Base-by-base conservation (phyloP, 371 early-diverging fungal genomes). In the Actinomucor elegans region DNA sequence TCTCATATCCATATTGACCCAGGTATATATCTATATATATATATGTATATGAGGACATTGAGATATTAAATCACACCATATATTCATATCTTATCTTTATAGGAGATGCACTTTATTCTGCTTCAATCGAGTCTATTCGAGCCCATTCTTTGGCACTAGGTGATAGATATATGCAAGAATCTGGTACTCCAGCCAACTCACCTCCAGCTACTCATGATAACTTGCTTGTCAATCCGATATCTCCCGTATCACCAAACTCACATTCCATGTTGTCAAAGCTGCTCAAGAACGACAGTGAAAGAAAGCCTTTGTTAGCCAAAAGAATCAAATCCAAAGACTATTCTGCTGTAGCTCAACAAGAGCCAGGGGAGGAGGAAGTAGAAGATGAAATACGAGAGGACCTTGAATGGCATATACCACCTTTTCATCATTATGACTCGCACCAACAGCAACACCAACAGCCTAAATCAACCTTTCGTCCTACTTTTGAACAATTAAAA, bases 121-220 rank as follows among this genome's bases (percentile, higher is more conserved):
- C 72, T 6, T 77, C 78, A 0, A 57, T 66, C 31, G 78, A 77
- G 55, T 71, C 78, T 4, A 77, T 84, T 36, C 73, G 84, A 36
- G 81, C 83, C 11, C 80, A 84, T 36, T 78, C 84, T 0, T 56
- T 84, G 14, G 83, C 81, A 5, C 55, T 82, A 29, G 81, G 68
- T 4, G 70, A 70, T 37, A 34, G 61, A 35, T 59, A 60, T 23
- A 61, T 69, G 41, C 48, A 48, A 20, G 55, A 52, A 29, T 29
- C 59, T 5, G n/a, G n/a, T n/a, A 59, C 53, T 29, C 47, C 52
- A 10, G 46, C 43, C 5, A 52, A 46, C 11, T 59, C 59, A 29
- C 53, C 59, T 7, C 42, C 43, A 7, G 7, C 52, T 32, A 32
- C 32, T 15, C 23, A 15, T 18, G 46, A 17, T 9, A 45, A 15